Percentiles rank a stretch among this genome's conserved stretches.
Conservation (phyloP, 2,329 filamentous ascomycete genomes). For the Hymenoscyphus infarciens region DNA sequence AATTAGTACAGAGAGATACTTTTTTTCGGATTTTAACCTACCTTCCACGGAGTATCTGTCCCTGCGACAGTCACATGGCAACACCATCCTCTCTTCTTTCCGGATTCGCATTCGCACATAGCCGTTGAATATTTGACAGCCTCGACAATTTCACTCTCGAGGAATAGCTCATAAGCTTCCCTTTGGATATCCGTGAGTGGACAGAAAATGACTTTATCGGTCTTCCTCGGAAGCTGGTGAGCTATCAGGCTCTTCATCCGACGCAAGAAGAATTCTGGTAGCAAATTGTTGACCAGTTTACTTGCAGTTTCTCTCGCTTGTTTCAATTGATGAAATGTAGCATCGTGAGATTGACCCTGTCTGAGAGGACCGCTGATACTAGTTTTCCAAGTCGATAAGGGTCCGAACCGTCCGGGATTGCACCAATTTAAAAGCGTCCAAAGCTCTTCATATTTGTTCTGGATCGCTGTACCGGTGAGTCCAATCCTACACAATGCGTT, state of each 20-base stretch:
- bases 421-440: constrained; percentile 98
- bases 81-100: constrained; percentile 76
- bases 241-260: constrained; percentile 92
- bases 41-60: constrained; percentile 45
- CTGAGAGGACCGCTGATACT: constrained; percentile 77
- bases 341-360: constrained; percentile 88
- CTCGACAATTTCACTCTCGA: constrained; percentile 68
- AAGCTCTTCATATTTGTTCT: constrained; percentile 96
- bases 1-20: constrained; percentile 46
- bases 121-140: constrained; percentile 66
- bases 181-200: constrained; percentile 79
- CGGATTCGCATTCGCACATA: constrained; percentile 65
- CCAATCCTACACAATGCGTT: constrained; percentile 92
- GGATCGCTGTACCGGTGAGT: constrained; percentile 91
- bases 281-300: constrained; percentile 79
- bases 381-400: constrained; percentile 70
- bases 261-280: constrained; percentile 86
- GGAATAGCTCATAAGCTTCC: constrained; percentile 76
- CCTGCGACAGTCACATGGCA: constrained; percentile 58
- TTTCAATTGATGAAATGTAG: constrained; percentile 77
- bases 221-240: constrained; percentile 90
- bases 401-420: constrained; percentile 72
- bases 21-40: constrained; percentile 25
- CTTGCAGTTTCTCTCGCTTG: constrained; percentile 76
- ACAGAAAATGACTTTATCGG: constrained; percentile 91